Conservation (phyloP, 1,139 yeast genomes). For the Hyphopichia burtonii region DNA sequence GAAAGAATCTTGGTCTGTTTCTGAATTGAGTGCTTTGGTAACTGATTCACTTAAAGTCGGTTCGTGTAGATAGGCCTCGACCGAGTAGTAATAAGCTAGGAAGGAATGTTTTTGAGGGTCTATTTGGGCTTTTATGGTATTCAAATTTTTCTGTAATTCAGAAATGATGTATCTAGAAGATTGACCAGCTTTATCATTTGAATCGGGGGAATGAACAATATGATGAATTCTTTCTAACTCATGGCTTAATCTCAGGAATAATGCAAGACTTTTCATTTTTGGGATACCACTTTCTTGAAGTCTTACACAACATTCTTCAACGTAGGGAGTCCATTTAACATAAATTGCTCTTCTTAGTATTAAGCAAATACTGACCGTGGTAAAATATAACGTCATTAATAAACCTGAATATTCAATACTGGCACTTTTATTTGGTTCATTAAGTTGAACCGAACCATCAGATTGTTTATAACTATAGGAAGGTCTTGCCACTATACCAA, state of each 20-base stretch:
- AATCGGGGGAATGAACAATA: conserved; percentile 42
- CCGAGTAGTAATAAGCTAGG: conserved; percentile 57
- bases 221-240: conserved; percentile 64
- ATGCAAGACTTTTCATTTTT: conserved; percentile 45
- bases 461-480: conserved; percentile 32
- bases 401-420: conserved; percentile 42
- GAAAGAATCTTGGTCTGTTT: conserved; percentile 12
- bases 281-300: conserved; percentile 39
- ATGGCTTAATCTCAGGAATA: conserved; percentile 59
- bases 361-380: conserved; percentile 52
- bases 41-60: conserved; percentile 41
- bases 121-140: conserved; percentile 35
- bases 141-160: conserved; percentile 45
- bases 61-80: conserved; percentile 75
- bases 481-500: conserved; percentile 65
- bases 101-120: conserved; percentile 38
- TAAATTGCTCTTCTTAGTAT: conserved; percentile 52
- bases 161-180: conserved; percentile 32
- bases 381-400: conserved; percentile 47
- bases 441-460: conserved; percentile 30
- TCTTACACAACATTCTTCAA: conserved; percentile 58
- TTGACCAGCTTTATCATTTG: conserved; percentile 19
- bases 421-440: conserved; percentile 12
- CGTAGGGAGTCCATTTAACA: conserved; percentile 58
- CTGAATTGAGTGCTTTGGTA: conserved; percentile 7